Conservation (phyloP, 345 rosid genomes). For the Aegle marmelos region DNA sequence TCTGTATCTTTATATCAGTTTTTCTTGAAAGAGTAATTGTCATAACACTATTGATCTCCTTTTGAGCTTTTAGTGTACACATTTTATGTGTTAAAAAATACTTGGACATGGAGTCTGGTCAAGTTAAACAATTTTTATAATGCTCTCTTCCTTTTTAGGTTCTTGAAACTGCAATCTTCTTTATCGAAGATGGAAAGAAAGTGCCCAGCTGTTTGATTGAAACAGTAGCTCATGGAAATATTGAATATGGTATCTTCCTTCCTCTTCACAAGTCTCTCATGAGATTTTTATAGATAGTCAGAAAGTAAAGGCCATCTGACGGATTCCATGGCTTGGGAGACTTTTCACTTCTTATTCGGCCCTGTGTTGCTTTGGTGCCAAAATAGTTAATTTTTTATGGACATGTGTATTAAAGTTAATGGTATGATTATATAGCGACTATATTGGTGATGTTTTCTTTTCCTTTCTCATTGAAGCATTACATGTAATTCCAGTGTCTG, state of each 20-base stretch:
- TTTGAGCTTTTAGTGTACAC: background rate
- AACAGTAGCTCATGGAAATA: background rate
- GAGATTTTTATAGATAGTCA: background rate
- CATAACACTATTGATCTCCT: background rate
- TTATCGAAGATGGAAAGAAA: slow-evolving; percentile 17
- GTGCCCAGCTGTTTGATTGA: slow-evolving; percentile 11
- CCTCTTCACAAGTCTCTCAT: background rate
- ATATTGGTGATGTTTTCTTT: background rate
- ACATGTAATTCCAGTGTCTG: background rate
- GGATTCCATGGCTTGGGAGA: background rate
- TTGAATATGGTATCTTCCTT: background rate
- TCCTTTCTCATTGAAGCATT: background rate
- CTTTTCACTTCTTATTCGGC: background rate
- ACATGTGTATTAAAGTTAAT: slow-evolving; percentile 1
- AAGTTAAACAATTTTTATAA: background rate
- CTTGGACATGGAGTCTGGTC: background rate
- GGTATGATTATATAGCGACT: slow-evolving; percentile 8
- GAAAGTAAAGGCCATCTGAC: background rate
- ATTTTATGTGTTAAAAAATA: background rate
- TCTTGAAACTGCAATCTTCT: slow-evolving; percentile 19
- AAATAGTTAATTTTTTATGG: background rate
- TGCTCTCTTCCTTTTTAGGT: slow-evolving; percentile 12
- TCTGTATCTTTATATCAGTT: background rate
- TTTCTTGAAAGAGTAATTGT: background rate
- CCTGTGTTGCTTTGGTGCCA: background rate